Evolutionary conservation across 306 rosid genomes (phyloP).

Genomic region (Prunus salicina): DNA sequence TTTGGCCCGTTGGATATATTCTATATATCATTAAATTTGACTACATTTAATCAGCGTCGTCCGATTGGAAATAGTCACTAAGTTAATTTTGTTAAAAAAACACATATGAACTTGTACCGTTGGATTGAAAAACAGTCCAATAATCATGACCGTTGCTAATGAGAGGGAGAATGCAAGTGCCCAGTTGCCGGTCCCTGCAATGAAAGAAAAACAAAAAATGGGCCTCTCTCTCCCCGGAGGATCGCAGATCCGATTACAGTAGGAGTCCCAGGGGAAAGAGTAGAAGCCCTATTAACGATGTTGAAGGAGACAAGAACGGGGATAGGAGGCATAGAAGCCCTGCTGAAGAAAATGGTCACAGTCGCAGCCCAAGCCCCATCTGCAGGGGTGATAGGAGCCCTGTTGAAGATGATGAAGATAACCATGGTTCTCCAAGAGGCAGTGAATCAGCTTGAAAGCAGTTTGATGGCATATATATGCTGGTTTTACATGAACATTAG

Average conservation of each 20-base stretch:
- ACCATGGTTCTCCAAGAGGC: slow-evolving; percentile 44
- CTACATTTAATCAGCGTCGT: too few relatives aligned
- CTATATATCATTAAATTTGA: too few relatives aligned
- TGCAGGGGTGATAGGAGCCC: slow-evolving; percentile 48
- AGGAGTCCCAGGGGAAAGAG: slow-evolving; percentile 45
- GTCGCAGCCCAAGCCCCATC: slow-evolving; percentile 42
- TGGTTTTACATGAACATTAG: background rate
- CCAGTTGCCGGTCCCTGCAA: too few relatives aligned
- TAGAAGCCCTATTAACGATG: slow-evolving; percentile 39
- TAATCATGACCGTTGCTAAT: too few relatives aligned
- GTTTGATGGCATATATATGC: background rate
- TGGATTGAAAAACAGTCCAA: too few relatives aligned
- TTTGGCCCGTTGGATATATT: too few relatives aligned
- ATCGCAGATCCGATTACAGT: slow-evolving; percentile 30
- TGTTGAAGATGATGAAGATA: slow-evolving; percentile 40
- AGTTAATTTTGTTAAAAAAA: too few relatives aligned
- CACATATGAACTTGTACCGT: too few relatives aligned
- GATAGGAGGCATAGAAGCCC: slow-evolving; percentile 28
- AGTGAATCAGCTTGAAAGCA: slow-evolving; percentile 35
- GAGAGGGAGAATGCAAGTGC: too few relatives aligned
- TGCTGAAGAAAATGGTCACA: slow-evolving; percentile 39
- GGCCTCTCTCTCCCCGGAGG: slow-evolving; percentile 23
- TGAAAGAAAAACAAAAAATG: too few relatives aligned
- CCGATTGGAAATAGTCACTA: too few relatives aligned
- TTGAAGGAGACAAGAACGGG: slow-evolving; percentile 25